Base-by-base conservation (phyloP, 2,329 filamentous ascomycete genomes). In the Alternaria viburni region DNA sequence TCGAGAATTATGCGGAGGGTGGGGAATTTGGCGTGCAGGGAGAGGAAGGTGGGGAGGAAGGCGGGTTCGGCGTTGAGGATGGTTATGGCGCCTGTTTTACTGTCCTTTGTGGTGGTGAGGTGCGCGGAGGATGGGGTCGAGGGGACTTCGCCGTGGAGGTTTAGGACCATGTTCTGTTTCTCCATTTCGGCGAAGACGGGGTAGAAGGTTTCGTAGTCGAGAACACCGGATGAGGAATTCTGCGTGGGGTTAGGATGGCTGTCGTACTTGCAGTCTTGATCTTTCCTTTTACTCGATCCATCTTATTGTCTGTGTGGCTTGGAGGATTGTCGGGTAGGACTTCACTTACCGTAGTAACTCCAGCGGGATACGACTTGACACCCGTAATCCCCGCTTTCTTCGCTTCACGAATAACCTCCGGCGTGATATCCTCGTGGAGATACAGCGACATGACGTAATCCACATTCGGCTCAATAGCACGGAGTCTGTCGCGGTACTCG, bases 71-170 rank as follows among this genome's bases (percentile, higher is more conserved):
- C 90, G 71, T 90, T 91, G 67, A 93, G 82, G 47, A 81, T 77
- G 13, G 79, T 81, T 66, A 81, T 77, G 15, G 76, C 76, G 6
- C 47, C 23, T 26, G 58, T 61, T 12, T 8, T 28, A 46, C n/a
- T 54, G 43, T 65, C 61, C 10, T n/a, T n/a, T n/a, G n/a, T n/a
- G n/a, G n/a, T n/a, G n/a, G n/a, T n/a, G n/a, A n/a, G n/a, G n/a
- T n/a, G n/a, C n/a, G n/a, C n/a, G n/a, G n/a, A n/a, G n/a, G n/a
- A n/a, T n/a, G n/a, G n/a, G n/a, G n/a, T n/a, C n/a, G n/a, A n/a
- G n/a, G n/a, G n/a, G n/a, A 90, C 88, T 81, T 97, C 95, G 69
- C 94, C 95, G 78, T 98, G 94, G n/a, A 98, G 84, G 81, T 97
- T 97, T 45, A 96, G 86, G n/a, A 96, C 87, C 77, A 97, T 84